phyloP scores from a whole-genome alignment of 176 grass and related monocot species.

The Elaeis guineensis region DNA sequence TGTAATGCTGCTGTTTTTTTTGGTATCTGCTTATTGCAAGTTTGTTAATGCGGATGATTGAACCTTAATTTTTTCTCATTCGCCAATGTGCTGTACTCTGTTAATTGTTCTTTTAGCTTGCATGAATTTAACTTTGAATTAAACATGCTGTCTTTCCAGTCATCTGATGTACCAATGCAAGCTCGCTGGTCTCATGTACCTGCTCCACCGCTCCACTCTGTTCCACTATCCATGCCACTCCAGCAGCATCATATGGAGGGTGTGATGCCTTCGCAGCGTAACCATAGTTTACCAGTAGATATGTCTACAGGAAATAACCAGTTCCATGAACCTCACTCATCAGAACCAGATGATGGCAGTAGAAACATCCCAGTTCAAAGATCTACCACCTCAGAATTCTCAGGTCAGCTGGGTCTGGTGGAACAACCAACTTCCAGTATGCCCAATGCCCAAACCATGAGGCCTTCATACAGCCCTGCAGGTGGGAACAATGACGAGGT shows the following conservation, averaged over 20 bases:
- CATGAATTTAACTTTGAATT: too few relatives aligned
- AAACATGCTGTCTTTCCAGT: constrained; percentile 32
- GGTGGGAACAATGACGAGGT: constrained; percentile 50
- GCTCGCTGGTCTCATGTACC: constrained; percentile 85
- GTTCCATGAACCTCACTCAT: constrained; percentile 39
- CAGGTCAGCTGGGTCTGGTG: constrained; percentile 39
- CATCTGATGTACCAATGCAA: constrained; percentile 84
- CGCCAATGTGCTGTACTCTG: too few relatives aligned
- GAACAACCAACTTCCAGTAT: constrained; percentile 39
- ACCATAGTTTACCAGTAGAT: constrained; percentile 41
- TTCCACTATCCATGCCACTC: constrained; percentile 60
- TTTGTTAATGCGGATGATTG: too few relatives aligned
- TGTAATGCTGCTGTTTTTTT: too few relatives aligned
- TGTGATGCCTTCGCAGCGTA: constrained; percentile 33
- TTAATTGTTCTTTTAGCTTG: too few relatives aligned
- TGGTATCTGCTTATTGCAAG: too few relatives aligned
- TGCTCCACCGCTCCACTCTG: constrained; percentile 57
- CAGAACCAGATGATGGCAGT: constrained; percentile 35
- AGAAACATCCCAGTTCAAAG: constrained; percentile 29
- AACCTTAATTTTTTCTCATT: too few relatives aligned
- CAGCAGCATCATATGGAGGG: constrained; percentile 74
- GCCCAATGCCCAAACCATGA: constrained; percentile 30
- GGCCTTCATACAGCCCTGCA: constrained; percentile 28
- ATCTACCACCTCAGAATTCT: constrained; percentile 32
- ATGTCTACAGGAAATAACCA: constrained; percentile 32